Evolutionary conservation across 495 filamentous ascomycete species (phyloP).

Genomic region (Hamigera avellanea): DNA sequence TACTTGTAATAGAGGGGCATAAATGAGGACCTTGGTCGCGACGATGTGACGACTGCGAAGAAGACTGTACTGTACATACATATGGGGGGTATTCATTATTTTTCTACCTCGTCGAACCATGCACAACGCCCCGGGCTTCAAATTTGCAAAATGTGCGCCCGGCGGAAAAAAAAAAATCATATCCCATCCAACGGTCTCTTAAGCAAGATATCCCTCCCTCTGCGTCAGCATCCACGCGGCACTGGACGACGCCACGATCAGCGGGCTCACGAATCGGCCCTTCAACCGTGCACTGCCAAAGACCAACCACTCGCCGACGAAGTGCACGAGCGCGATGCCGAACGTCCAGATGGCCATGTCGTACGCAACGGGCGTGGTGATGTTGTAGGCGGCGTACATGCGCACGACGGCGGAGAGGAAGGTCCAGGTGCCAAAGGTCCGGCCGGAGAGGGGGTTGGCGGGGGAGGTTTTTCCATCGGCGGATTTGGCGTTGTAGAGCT

Average conservation of each 20-base stretch:
- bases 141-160: no score
- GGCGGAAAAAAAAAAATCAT: neutral
- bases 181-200: neutral
- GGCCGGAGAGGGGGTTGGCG: constrained; percentile 54
- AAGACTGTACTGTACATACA: no score
- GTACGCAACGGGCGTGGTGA: constrained; percentile 58
- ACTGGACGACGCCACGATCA: constrained; percentile 58
- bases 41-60: no score
- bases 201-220: constrained; percentile 23
- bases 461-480: constrained; percentile 30
- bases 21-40: no score
- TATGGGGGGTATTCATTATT: no score
- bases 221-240: constrained; percentile 75
- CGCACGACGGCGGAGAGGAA: constrained; percentile 64
- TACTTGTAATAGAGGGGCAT: no score
- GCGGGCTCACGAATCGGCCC: constrained; percentile 56
- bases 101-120: no score
- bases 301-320: constrained; percentile 65
- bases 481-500: constrained; percentile 55
- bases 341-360: constrained; percentile 72
- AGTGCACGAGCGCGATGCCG: constrained; percentile 68
- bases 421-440: constrained; percentile 90
- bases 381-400: constrained; percentile 77
- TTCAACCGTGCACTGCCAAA: constrained; percentile 63
- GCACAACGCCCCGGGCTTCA: no score